Evolutionary conservation across 345 rosid genomes (phyloP), one percentile per base, ranked within the genome.

Genomic region (Viola odorata): DNA sequence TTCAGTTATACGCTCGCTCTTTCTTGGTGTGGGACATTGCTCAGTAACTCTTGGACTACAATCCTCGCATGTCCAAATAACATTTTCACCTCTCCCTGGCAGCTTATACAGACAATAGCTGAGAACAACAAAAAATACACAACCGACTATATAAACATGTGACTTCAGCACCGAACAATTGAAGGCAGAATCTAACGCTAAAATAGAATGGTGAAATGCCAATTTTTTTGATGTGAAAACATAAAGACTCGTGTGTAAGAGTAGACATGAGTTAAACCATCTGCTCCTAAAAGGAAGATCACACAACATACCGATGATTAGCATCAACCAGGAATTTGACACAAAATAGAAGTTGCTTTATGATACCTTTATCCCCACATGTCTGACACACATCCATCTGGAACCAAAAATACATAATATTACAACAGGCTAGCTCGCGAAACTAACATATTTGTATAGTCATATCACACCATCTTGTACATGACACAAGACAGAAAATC

Each of bases 331-430:
- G 36, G 48, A 72, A 67, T 13, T 58, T 55, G 48, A 45, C 12
- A 63, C 72, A 67, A 49, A 56, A 54, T 51, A 72, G 12, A 32
- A 72, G 72, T 4, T 16, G 37, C n/a, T 45, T 67, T 23, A 7
- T 2, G 16, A 44, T 3, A 15, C 76, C 61, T 40, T 8, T 14
- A 53, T 51, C 72, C n/a, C 72, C 76, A 37, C 76, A 66, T 47
- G 56, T 72, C 76, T 61, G 60, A 47, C 76, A 72, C 52, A 67
- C 48, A 39, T 17, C 45, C 73, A 73, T 67, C 69, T 68, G 50
- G 11, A 60, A 44, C 14, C n/a, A 39, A 15, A 10, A 40, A 16
- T 12, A 40, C 0, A 52, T n/a, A 39, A 55, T 47, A 47, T 13
- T 47, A 6, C 0, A 47, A 7, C 50, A 12, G 50, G n/a, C 50